Evolutionary conservation across 345 rosid genomes (phyloP).

Genomic region (Boechera stricta): DNA sequence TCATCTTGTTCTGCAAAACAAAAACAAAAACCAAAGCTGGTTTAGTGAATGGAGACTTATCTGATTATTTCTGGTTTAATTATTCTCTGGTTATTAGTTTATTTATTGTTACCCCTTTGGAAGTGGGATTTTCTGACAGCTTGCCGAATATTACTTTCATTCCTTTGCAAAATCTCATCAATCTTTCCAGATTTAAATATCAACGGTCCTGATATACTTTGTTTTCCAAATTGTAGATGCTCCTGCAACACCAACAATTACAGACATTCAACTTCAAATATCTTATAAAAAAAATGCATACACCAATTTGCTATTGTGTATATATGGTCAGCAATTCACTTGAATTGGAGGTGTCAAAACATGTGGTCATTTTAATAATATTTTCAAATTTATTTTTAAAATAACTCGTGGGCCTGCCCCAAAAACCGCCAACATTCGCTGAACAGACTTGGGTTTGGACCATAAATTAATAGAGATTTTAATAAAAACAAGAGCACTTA

Average conservation of each 20-base stretch:
- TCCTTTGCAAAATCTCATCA: slow-evolving; percentile 56
- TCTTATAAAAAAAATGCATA: neutral
- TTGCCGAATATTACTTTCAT: slow-evolving; percentile 59
- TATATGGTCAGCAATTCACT: neutral
- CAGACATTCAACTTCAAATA: slow-evolving; percentile 8
- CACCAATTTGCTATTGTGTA: neutral
- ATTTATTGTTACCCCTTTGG: slow-evolving; percentile 50
- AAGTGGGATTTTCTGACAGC: slow-evolving; percentile 59
- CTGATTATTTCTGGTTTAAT: slow-evolving; percentile 10
- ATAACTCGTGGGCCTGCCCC: no score
- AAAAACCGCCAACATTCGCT: no score
- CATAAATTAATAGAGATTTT: neutral
- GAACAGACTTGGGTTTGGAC: no score
- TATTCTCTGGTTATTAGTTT: neutral
- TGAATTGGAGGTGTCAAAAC: neutral
- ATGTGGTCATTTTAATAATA: no score
- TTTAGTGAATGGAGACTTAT: neutral
- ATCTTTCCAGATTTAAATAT: slow-evolving; percentile 52
- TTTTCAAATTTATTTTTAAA: no score
- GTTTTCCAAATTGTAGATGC: slow-evolving; percentile 34
- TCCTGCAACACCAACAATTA: slow-evolving; percentile 27
- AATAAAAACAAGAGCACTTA: slow-evolving; percentile 36
- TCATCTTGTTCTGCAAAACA: slow-evolving; percentile 33
- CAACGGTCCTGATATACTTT: slow-evolving; percentile 58
- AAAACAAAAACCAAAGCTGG: neutral